These are phyloP conservation scores for Lentinula novae-zelandiae DNA, from an alignment of 1,284 basidiomycete genomes.

Conservation along the genomic window DNA sequence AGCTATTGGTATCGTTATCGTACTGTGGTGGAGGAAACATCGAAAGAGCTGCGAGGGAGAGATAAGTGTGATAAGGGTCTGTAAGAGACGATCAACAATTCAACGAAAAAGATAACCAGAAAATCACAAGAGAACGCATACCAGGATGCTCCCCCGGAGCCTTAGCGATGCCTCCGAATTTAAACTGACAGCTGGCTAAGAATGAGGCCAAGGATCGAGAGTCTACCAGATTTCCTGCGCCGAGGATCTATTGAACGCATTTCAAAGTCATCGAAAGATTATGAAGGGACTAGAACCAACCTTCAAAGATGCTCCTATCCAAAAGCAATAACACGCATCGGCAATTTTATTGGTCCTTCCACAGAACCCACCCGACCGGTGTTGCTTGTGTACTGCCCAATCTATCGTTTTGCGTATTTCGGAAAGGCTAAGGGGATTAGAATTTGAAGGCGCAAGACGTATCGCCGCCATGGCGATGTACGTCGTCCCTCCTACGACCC, in stretches of 20 bases:
- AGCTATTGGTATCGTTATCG: conserved; percentile 24
- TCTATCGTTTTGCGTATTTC: conserved; percentile 56
- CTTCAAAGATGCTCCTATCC: conserved; percentile 79
- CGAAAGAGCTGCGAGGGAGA: conserved; percentile 78
- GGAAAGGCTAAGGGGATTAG: conserved; percentile 30
- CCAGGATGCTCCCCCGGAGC: conserved; percentile 75
- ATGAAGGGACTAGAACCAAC: conserved; percentile 37
- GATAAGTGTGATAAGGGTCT: conserved; percentile 92
- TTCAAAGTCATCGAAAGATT: not conserved
- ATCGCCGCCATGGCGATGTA: conserved; percentile 87
- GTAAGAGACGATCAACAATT: not conserved
- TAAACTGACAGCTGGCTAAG: conserved; percentile 74
- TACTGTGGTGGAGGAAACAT: conserved; percentile 49
- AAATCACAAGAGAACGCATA: conserved; percentile 27
- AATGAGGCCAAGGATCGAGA: conserved; percentile 54
- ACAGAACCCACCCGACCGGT: conserved; percentile 69
- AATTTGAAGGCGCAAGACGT: conserved; percentile 39
- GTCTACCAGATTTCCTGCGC: conserved; percentile 53
- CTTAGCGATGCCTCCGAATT: conserved; percentile 83
- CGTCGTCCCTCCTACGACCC: conserved; percentile 77
- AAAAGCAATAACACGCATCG: conserved; percentile 95
- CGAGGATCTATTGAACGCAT: conserved; percentile 53
- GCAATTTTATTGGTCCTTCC: conserved; percentile 83
- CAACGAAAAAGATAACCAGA: not conserved
- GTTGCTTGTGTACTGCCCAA: conserved; percentile 78